These are phyloP conservation scores for Przewalskia tangutica DNA, from an alignment of 257 asterid genomes.

Conservation along the genomic window DNA sequence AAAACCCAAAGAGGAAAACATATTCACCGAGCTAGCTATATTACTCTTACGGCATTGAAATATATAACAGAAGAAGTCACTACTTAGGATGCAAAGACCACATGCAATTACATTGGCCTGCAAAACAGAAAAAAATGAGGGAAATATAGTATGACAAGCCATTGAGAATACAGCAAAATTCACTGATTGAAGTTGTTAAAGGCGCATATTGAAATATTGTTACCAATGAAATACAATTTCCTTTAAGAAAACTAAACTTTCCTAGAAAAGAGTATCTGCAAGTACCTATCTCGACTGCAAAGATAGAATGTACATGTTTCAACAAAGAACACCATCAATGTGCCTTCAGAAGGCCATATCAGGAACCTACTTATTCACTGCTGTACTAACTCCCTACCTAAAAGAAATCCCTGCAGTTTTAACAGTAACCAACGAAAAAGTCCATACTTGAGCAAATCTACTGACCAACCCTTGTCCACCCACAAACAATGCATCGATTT, in stretches of 20 bases:
- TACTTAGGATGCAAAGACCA: neutral
- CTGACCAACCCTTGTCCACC: neutral
- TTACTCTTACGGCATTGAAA: neutral
- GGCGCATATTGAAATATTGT: slow-evolving; percentile 15
- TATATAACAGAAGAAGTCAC: neutral
- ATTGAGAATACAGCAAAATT: slow-evolving; percentile 5
- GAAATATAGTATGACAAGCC: neutral
- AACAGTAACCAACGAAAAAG: neutral
- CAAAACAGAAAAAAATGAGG: neutral
- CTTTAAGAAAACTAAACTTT: slow-evolving; percentile 13
- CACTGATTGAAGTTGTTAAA: slow-evolving; percentile 13
- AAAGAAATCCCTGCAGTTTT: neutral
- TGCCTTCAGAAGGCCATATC: slow-evolving; percentile 25
- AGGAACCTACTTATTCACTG: slow-evolving; percentile 44
- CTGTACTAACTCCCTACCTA: slow-evolving; percentile 26
- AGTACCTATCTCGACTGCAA: slow-evolving; percentile 30
- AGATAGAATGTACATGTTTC: slow-evolving; percentile 48
- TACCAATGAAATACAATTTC: slow-evolving; percentile 19
- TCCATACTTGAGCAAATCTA: neutral
- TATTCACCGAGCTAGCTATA: neutral
- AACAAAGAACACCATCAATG: slow-evolving; percentile 27
- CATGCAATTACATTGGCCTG: neutral
- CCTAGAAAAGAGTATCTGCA: slow-evolving; percentile 30
- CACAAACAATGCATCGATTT: neutral
- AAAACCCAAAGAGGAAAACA: neutral